Evolutionary conservation across 129 eudicot genomes (phyloP), one percentile per base, ranked within the genome.

Genomic region (Helianthus tuberosus): DNA sequence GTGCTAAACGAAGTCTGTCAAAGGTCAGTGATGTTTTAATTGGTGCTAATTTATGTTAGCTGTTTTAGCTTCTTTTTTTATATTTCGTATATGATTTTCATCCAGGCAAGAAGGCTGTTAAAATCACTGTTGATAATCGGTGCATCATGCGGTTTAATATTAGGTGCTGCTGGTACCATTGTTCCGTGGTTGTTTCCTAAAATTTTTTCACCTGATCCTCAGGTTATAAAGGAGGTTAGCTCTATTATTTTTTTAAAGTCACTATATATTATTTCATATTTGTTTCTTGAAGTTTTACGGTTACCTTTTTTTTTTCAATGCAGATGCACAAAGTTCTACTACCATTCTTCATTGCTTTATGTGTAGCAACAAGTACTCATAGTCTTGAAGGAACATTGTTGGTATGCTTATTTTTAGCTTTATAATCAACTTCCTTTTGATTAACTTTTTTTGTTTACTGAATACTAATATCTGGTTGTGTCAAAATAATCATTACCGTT

Each of bases 301-400:
- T 38, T 27, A 35, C 62, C 43, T 64, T 58, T 64, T 58, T 64
- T 58, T 16, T 11, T 17, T 66, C 4, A 50, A 44, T 84, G 89
- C 94, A 95, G 99, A 91, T 95, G 99, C 99, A 91, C 81, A 85
- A 74, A 75, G 99, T 91, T 82, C 75, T 91, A 75, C 64, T 91
- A 65, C 99, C 93, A 43, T 95, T 77, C 83, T 91, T 85, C 78
- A 82, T 91, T 77, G 89, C 99, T 44, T 84, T 95, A 47, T 79
- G 77, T 61, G 82, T 95, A 73, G 84, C 97, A 41, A 86, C 99
- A 79, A 78, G 91, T 77, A 86, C 90, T 59, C 97, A 83, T 75
- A 79, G 96, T 83, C 93, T 89, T 79, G 99, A 95, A 76, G 99
- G 99, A 64, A 85, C 97, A 12, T 82, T 91, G 83, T 78, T 95